Conservation (phyloP, 148 eudicot species). For the Agrostemma githago region DNA sequence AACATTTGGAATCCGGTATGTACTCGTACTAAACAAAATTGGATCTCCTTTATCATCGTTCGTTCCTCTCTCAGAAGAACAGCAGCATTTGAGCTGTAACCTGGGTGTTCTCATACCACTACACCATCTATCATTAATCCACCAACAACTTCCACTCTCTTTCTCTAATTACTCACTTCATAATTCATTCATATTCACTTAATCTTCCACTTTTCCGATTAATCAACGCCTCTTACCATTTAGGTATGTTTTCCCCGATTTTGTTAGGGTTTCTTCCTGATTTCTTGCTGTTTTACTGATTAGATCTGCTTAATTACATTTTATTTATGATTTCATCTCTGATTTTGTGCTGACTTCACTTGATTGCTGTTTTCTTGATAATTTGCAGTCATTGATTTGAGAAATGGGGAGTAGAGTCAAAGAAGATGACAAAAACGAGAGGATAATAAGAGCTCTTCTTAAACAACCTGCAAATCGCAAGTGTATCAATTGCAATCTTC, state of each 20-base stretch:
- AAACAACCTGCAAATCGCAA: conserved; percentile 64
- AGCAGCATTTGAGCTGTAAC: background rate
- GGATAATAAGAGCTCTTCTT: conserved; percentile 61
- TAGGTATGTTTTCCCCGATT: background rate
- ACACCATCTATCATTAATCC: background rate
- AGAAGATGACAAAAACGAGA: conserved; percentile 77
- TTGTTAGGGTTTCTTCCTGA: conserved; percentile 11
- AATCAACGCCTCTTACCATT: background rate
- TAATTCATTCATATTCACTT: background rate
- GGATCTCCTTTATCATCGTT: background rate
- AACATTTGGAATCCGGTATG: no score
- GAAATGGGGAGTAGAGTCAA: conserved; percentile 64
- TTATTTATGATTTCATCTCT: background rate
- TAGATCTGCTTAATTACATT: conserved; percentile 22
- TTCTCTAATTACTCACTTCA: background rate
- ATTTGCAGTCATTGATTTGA: conserved; percentile 27
- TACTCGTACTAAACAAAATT: no score
- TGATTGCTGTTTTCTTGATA: conserved; percentile 20
- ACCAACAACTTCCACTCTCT: background rate
- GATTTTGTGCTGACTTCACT: background rate
- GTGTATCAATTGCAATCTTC: conserved; percentile 70
- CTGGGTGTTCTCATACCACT: background rate
- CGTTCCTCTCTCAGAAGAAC: background rate
- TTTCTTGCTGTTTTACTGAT: background rate
- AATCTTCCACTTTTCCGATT: background rate